Evolutionary conservation across 108 stramenopile genomes (phyloP).

Genomic region (Stephanodiscus triporus): DNA sequence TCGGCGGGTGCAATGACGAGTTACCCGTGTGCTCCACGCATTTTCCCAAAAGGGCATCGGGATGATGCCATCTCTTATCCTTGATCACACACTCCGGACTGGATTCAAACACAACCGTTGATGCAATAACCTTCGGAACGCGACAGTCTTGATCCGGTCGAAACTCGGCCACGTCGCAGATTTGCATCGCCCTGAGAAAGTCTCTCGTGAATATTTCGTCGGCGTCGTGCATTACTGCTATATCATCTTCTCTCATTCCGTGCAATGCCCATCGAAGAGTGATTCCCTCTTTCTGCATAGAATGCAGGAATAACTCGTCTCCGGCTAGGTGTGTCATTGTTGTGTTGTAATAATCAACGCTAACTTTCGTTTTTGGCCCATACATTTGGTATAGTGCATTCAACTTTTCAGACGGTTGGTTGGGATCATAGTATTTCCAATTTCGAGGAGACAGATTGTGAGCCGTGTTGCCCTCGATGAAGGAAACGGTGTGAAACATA

Average conservation of each 20-base stretch:
- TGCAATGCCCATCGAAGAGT: slow-evolving; percentile 48
- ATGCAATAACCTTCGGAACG: no score
- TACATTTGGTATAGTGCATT: no score
- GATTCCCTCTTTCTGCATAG: slow-evolving; percentile 39
- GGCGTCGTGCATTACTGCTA: slow-evolving; percentile 51
- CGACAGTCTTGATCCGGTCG: slow-evolving; percentile 12
- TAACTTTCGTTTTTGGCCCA: no score
- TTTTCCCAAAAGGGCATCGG: no score
- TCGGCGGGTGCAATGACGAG: no score
- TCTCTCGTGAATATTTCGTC: slow-evolving; percentile 58
- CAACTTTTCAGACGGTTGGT: neutral
- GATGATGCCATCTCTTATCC: no score
- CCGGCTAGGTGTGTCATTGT: no score
- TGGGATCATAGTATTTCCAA: slow-evolving; percentile 1
- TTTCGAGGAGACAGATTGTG: neutral
- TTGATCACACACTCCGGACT: no score
- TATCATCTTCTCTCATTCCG: slow-evolving; percentile 54
- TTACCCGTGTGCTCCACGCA: no score
- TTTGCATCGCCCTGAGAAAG: slow-evolving; percentile 53
- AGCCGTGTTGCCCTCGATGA: neutral
- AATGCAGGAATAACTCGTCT: slow-evolving; percentile 17
- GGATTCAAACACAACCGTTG: no score
- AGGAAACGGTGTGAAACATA: neutral
- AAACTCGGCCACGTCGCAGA: slow-evolving; percentile 43
- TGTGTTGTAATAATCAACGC: no score